These are phyloP conservation scores for Westerdykella sp. DNA, from an alignment of 2,329 filamentous ascomycete genomes.

Conservation along the genomic window DNA sequence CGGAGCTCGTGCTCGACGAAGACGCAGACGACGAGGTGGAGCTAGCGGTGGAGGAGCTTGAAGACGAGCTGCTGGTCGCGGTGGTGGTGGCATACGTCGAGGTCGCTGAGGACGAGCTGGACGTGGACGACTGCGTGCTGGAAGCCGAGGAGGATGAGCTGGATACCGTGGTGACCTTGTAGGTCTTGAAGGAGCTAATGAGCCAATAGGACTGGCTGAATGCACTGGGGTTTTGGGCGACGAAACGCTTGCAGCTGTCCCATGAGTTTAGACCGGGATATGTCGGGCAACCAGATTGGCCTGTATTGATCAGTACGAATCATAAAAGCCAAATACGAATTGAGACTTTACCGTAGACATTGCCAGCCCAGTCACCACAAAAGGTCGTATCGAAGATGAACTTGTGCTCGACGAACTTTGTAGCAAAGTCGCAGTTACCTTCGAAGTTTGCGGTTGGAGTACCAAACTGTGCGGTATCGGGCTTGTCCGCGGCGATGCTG, in stretches of 20 bases:
- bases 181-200: conserved; percentile 41
- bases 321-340: conserved; percentile 16
- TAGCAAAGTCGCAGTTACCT: conserved; percentile 64
- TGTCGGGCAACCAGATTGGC: conserved; percentile 25
- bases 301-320: conserved; percentile 41
- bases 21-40: conserved; percentile 3
- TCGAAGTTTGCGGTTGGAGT: conserved; percentile 61
- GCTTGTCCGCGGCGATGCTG: conserved; percentile 53
- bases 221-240: conserved; percentile 59
- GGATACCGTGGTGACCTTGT: conserved; percentile 3
- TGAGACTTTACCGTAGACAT: conserved; percentile 53
- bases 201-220: conserved; percentile 71
- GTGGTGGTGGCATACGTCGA: background rate
- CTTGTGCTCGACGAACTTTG: conserved; percentile 62
- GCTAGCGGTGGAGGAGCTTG: conserved; percentile 12
- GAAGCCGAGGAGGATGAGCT: conserved; percentile 3
- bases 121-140: conserved; percentile 2
- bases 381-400: conserved; percentile 80
- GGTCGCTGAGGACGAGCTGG: conserved; percentile 1
- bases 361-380: conserved; percentile 79
- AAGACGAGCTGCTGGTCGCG: background rate
- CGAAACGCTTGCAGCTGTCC: conserved; percentile 60
- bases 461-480: conserved; percentile 61
- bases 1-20: background rate
- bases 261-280: conserved; percentile 8